Evolutionary conservation across 495 filamentous ascomycete genomes (phyloP).

Genomic region (Beverwykella pulmonaria): DNA sequence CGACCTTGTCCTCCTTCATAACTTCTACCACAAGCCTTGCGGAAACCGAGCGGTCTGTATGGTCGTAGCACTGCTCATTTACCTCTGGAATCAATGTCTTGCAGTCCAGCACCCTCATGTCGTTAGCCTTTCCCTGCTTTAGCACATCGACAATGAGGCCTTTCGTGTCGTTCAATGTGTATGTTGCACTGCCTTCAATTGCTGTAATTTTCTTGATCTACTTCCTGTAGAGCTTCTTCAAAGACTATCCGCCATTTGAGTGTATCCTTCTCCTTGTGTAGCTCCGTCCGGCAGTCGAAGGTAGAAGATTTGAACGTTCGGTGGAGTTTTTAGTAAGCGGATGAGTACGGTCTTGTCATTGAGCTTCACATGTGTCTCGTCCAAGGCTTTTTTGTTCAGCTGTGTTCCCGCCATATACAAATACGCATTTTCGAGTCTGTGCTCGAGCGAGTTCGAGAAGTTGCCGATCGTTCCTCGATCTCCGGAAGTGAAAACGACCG

Average conservation of each 20-base stretch:
- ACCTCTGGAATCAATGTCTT: conserved; percentile 10
- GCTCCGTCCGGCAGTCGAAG: conserved; percentile 21
- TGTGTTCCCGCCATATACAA: conserved; percentile 12
- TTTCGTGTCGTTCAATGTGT: conserved; percentile 6
- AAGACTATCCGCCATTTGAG: conserved; percentile 60
- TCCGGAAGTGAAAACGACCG: conserved; percentile 25
- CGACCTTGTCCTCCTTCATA: not conserved
- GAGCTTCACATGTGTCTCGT: conserved; percentile 3
- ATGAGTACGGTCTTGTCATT: conserved; percentile 1
- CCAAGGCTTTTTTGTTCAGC: conserved; percentile 2
- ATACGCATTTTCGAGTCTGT: conserved; percentile 18
- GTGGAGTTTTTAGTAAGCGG: conserved; percentile 5
- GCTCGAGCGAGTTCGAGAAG: conserved; percentile 15
- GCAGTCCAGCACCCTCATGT: conserved; percentile 22
- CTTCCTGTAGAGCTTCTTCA: conserved; percentile 58
- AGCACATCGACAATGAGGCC: conserved; percentile 3
- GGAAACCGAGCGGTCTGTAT: conserved; percentile 22
- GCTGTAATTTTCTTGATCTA: conserved; percentile 40
- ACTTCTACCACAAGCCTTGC: conserved; percentile 18
- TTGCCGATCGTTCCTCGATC: conserved; percentile 17
- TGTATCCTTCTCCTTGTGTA: conserved; percentile 14
- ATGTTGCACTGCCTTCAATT: conserved; percentile 5
- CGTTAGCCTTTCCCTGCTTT: not conserved
- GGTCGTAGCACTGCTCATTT: conserved; percentile 2
- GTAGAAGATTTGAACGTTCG: conserved; percentile 17